These are phyloP conservation scores for Pinus tabuliformis DNA, from an alignment of 75 land plant genomes.

Conservation along the genomic window DNA sequence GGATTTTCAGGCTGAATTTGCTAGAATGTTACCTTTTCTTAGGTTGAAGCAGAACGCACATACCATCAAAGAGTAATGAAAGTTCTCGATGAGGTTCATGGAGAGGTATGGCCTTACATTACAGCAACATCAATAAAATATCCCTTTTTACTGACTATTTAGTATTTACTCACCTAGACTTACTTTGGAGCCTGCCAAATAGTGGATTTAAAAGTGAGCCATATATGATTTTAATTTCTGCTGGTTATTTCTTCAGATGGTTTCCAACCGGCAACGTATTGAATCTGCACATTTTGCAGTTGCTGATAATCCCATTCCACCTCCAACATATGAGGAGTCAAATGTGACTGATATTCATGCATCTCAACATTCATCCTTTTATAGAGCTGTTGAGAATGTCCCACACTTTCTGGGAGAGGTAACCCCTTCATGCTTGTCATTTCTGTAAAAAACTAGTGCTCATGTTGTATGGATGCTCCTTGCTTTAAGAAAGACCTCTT, in stretches of 20 bases:
- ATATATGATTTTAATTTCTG: not conserved
- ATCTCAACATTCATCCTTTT: constrained; percentile 19
- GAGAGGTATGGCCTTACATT: constrained; percentile 41
- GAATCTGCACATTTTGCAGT: constrained; percentile 46
- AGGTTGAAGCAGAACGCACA: constrained; percentile 81
- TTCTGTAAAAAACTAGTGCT: not conserved
- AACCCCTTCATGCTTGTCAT: not conserved
- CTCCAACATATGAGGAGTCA: constrained; percentile 23
- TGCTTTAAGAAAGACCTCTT: not conserved
- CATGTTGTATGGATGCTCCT: not conserved
- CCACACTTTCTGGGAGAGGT: constrained; percentile 76
- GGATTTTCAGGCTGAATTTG: not conserved
- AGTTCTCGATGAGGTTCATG: constrained; percentile 77
- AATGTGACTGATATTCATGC: constrained; percentile 16
- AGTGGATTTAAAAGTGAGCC: not conserved
- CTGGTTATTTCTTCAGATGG: constrained; percentile 22
- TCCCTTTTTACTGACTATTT: not conserved
- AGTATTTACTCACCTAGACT: not conserved
- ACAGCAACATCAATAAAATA: not conserved
- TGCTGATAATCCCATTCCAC: constrained; percentile 30
- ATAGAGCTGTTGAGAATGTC: constrained; percentile 38
- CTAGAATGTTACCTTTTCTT: not conserved
- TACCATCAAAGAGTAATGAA: constrained; percentile 68
- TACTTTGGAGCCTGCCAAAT: not conserved
- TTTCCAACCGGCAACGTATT: constrained; percentile 56